Conservation (phyloP, 371 early-diverging fungal species). For the Mortierella sp. region DNA sequence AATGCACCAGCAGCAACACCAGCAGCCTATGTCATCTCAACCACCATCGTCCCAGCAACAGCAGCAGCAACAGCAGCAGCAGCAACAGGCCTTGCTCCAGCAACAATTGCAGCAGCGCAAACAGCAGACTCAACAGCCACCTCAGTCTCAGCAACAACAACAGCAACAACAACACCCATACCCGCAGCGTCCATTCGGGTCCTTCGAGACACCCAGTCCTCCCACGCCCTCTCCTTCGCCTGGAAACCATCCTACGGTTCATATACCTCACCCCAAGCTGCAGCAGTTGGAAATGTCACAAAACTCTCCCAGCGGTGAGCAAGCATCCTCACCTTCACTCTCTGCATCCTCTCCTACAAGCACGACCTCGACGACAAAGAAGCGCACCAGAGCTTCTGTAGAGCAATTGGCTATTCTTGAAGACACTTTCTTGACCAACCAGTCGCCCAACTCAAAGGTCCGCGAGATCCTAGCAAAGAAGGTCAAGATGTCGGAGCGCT, state of each 20-base stretch:
- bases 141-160: slow-evolving; percentile 24
- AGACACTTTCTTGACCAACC: slow-evolving; percentile 75
- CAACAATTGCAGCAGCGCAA: slow-evolving; percentile 23
- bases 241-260: slow-evolving; percentile 50
- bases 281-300: slow-evolving; percentile 53
- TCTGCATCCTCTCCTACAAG: slow-evolving; percentile 51
- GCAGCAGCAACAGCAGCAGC: slow-evolving; percentile 39
- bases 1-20: slow-evolving; percentile 36
- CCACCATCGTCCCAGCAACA: slow-evolving; percentile 20
- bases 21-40: slow-evolving; percentile 11
- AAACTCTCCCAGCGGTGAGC: slow-evolving; percentile 49
- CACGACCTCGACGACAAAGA: slow-evolving; percentile 55
- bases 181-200: slow-evolving; percentile 42
- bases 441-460: slow-evolving; percentile 81
- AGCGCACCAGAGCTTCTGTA: slow-evolving; percentile 80
- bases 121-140: slow-evolving; percentile 32
- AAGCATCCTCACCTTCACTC: slow-evolving; percentile 40
- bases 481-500: slow-evolving; percentile 91
- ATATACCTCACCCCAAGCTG: slow-evolving; percentile 47
- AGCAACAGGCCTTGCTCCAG: slow-evolving; percentile 19
- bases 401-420: slow-evolving; percentile 79
- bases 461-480: slow-evolving; percentile 87
- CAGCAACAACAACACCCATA: slow-evolving; percentile 24
- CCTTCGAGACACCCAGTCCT: slow-evolving; percentile 47
- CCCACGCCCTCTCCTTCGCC: slow-evolving; percentile 53